Base-by-base conservation (phyloP, 2,329 filamentous ascomycete species). In the Didymella segeticola region DNA sequence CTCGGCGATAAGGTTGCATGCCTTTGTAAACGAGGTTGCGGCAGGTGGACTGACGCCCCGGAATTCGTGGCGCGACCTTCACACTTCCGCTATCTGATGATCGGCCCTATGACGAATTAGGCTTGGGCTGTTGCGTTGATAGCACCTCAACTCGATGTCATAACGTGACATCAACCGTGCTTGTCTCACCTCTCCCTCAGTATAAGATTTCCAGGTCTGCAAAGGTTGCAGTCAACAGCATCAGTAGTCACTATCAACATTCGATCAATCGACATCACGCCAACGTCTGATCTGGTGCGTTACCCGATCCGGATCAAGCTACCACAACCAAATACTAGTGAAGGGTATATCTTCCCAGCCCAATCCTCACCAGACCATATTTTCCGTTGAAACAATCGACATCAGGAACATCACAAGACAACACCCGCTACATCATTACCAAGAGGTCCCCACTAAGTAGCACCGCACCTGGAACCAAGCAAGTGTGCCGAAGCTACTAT, bases 1-100 rank as follows among this genome's bases (percentile, higher is more conserved):
- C 55, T 61, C 41, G 43, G 19, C 30, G 31, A 48, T 54, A 51
- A 47, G 27, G 42, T 47, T 45, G 41, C 43, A 45, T 30, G 12
- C 22, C 27, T 12, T 1, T 43, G 7, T 27, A 19, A 12, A 38
- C 15, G 41, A 39, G 34, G 25, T 41, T 37, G 22, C 31, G 19
- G 42, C 48, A 25, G 43, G 58, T 65, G 64, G 61, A 53, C 57
- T 67, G 64, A 66, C 42, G 53, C 26, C 42, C 47, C 48, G 10
- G 38, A 53, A 25, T 46, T 56, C 53, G 60, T 67, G 63, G 63
- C 63, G 63, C 62, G 59, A 63, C 57, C 22, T 58, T 61, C 61
- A 61, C 54, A 46, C 45, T 50, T 41, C 43, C 48, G 47, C 43
- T 59, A 63, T 62, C 61, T 52, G 25, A 43, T 25, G 47, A 47